A percentile compares a stretch with the other conserved stretches of the same genome.
Evolutionary conservation across 495 filamentous ascomycete genomes (phyloP).

Genomic region (Acidomyces sp.): DNA sequence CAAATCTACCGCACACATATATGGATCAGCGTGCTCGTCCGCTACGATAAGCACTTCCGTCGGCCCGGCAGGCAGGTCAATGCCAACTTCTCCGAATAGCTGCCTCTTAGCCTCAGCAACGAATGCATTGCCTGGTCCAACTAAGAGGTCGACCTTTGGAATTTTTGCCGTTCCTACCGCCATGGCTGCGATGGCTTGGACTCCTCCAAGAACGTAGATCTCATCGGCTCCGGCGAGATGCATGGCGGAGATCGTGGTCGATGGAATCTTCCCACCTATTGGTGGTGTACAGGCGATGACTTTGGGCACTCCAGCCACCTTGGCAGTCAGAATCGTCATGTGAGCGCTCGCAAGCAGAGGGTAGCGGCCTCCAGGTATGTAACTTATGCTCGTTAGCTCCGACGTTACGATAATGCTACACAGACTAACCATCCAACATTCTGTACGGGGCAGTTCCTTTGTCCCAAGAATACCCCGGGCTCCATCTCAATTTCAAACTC

Average conservation of each 20-base stretch:
- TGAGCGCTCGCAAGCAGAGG: conserved; percentile 44
- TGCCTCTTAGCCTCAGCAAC: conserved; percentile 44
- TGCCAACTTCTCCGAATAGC: conserved; percentile 42
- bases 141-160: conserved; percentile 39
- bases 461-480: conserved; percentile 11
- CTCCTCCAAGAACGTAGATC: conserved; percentile 41
- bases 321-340: conserved; percentile 46
- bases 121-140: conserved; percentile 42
- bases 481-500: conserved; percentile 16
- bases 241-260: conserved; percentile 40
- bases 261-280: conserved; percentile 37
- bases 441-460: conserved; percentile 7
- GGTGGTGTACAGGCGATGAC: conserved; percentile 42
- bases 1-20: conserved; percentile 38
- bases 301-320: conserved; percentile 39
- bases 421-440: conserved; percentile 3
- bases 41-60: conserved; percentile 42
- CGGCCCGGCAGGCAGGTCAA: conserved; percentile 41
- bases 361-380: conserved; percentile 42
- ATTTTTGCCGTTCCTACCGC: conserved; percentile 53
- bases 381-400: conserved; percentile 13
- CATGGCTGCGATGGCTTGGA: conserved; percentile 49
- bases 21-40: conserved; percentile 39
- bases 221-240: conserved; percentile 41
- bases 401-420: background rate